A percentile compares a stretch with the other conserved stretches of the same genome.
phyloP scores from a whole-genome alignment of 1,284 basidiomycete genomes.

The Waitea zeae region DNA sequence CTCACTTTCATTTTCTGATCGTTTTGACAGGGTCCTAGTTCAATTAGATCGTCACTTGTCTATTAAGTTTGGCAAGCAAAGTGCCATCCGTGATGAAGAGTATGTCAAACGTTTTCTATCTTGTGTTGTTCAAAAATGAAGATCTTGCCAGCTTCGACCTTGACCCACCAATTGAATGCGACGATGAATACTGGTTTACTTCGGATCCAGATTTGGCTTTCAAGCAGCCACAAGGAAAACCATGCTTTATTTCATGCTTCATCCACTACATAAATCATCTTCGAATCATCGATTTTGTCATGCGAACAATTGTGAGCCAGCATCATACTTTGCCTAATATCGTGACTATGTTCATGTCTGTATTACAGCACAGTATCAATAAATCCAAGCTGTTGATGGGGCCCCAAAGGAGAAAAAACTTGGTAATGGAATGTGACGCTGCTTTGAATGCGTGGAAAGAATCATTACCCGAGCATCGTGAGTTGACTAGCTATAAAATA shows the following conservation, averaged over 20 bases:
- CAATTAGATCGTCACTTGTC: constrained; percentile 48
- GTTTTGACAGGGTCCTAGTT: constrained; percentile 23
- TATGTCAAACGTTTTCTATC: constrained; percentile 16
- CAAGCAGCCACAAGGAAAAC: constrained; percentile 26
- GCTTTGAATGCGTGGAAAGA: constrained; percentile 49
- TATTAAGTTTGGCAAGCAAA: constrained; percentile 62
- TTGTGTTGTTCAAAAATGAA: not conserved
- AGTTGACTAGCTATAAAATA: not conserved
- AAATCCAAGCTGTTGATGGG: constrained; percentile 29
- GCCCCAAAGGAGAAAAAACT: constrained; percentile 32
- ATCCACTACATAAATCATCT: constrained; percentile 34
- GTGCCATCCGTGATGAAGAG: constrained; percentile 79
- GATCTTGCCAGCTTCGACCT: constrained; percentile 51
- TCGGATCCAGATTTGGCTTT: constrained; percentile 20
- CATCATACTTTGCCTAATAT: not conserved
- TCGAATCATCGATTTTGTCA: constrained; percentile 34
- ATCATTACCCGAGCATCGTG: constrained; percentile 33
- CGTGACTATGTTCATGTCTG: not conserved
- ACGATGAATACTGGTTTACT: constrained; percentile 46
- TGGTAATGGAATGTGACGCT: constrained; percentile 39
- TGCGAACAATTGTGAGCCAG: constrained; percentile 31
- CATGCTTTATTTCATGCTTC: constrained; percentile 29
- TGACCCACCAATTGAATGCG: constrained; percentile 39
- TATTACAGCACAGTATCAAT: constrained; percentile 35
- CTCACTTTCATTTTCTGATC: not conserved